Conservation (phyloP, 768 basidiomycete species). For the Nidula microcarpa region DNA sequence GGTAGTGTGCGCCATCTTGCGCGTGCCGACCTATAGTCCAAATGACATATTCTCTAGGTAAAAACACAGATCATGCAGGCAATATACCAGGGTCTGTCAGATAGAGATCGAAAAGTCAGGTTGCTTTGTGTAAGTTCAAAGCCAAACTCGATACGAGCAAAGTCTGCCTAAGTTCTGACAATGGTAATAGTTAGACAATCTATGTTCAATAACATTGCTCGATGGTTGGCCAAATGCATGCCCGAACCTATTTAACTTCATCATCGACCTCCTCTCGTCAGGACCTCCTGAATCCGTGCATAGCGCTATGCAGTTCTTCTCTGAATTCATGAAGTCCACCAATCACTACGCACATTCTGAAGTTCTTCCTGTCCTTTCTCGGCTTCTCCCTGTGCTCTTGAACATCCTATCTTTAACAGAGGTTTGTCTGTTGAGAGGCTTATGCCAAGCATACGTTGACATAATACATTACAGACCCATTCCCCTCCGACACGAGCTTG, state of each 20-base stretch:
- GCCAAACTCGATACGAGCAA: too few relatives aligned
- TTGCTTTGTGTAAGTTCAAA: constrained; percentile 63
- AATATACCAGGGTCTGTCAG: constrained; percentile 82
- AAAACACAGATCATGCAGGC: constrained; percentile 76
- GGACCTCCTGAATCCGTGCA: constrained; percentile 75
- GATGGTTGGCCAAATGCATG: constrained; percentile 98
- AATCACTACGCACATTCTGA: constrained; percentile 80
- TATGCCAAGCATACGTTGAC: constrained; percentile 3
- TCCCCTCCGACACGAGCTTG: constrained; percentile 80
- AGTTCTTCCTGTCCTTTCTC: constrained; percentile 82
- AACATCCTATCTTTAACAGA: constrained; percentile 73
- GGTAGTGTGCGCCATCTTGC: constrained; percentile 31
- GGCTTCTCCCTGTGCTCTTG: constrained; percentile 84
- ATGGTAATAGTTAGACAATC: background rate
- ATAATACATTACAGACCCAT: constrained; percentile 44
- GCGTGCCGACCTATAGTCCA: constrained; percentile 1
- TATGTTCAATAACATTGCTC: constrained; percentile 73
- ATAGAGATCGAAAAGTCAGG: constrained; percentile 83
- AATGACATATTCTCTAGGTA: constrained; percentile 39
- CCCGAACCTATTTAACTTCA: constrained; percentile 71
- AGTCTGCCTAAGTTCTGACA: background rate
- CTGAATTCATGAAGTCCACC: constrained; percentile 91
- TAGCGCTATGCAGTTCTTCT: constrained; percentile 94
- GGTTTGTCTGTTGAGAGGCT: constrained; percentile 33
- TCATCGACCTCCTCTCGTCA: constrained; percentile 77